Evolutionary conservation across 2,329 filamentous ascomycete genomes (phyloP), one percentile per base, ranked within the genome.

Genomic region (Cercospora canescens): DNA sequence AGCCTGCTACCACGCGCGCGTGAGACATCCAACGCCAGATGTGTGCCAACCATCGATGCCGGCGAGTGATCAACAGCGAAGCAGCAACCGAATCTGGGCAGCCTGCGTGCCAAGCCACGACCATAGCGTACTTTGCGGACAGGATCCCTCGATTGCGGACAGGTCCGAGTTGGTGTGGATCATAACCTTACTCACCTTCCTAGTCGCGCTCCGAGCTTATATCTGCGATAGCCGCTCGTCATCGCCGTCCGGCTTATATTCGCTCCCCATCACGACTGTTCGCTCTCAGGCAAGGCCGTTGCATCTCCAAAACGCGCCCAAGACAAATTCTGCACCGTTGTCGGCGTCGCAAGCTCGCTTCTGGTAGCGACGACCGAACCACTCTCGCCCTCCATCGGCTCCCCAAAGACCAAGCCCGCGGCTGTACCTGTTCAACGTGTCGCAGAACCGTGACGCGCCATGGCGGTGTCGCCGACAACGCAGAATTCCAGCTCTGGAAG

Each of bases 401-500:
- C 45, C n/a, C 45, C 45, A 52, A 52, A 52, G 21, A 28, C 24
- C 45, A 16, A 52, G 45, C 14, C 5, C 45, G 28, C 24, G 24
- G 45, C 45, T 52, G 45, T 24, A 28, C 24, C 45, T 52, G 24
- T 30, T 6, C 45, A 56, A 16, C 3, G 8, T 24, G 18, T 21
- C 28, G 52, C 52, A 56, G 12, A 26, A 21, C 32, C 30, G 9
- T 26, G 24, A 34, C 52, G 30, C 30, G 18, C 52, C 28, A 73
- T 71, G 67, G 64, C 67, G 59, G 41, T 63, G 24, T 70, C 69
- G 37, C 60, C 68, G 37, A 71, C 63, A 64, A 66, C 64, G 45
- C 62, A 62, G 37, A 60, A 68, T 77, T 76, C 80, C 60, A 74
- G 76, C 60, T 77, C 80, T 63, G 80, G 77, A 67, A 71, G 78